Conservation (phyloP, 495 filamentous ascomycete genomes). For the Cenococcum geophilum region DNA sequence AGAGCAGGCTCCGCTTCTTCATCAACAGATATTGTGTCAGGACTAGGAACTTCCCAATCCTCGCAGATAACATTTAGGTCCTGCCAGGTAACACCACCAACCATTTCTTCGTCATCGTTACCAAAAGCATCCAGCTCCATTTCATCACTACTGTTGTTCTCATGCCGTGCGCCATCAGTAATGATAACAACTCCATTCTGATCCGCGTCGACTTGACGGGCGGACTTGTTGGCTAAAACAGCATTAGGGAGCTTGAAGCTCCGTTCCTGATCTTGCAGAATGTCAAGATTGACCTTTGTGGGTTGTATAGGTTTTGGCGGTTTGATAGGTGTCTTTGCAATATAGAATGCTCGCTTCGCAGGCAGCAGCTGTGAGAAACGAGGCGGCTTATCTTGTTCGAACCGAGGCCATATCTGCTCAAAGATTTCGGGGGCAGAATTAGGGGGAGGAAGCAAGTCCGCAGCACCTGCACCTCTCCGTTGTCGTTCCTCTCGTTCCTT, state of each 20-base stretch:
- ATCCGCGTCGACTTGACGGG: constrained; percentile 47
- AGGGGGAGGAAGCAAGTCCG: constrained; percentile 50
- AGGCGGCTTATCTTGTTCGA: constrained; percentile 57
- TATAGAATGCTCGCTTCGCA: constrained; percentile 62
- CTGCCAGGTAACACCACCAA: constrained; percentile 63
- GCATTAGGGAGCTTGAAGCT: constrained; percentile 60
- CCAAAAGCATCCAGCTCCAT: constrained; percentile 46
- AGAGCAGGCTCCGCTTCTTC: constrained; percentile 6
- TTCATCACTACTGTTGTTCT: constrained; percentile 48
- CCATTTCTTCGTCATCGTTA: constrained; percentile 52
- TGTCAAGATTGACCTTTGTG: constrained; percentile 78
- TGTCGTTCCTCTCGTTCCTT: background rate
- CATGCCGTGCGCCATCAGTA: constrained; percentile 45
- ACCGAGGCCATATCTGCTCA: constrained; percentile 62
- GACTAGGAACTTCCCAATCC: constrained; percentile 57
- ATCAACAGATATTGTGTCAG: constrained; percentile 18
- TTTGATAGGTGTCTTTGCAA: constrained; percentile 63
- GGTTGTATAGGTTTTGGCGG: constrained; percentile 74
- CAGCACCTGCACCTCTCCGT: constrained; percentile 33
- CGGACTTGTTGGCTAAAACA: constrained; percentile 46
- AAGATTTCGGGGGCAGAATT: constrained; percentile 63
- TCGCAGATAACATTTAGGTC: constrained; percentile 76
- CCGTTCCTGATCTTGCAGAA: constrained; percentile 74
- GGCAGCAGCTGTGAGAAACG: constrained; percentile 69
- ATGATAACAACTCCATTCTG: constrained; percentile 52